These are phyloP conservation scores for Penicillium lagena DNA, from an alignment of 495 filamentous ascomycete species.

Conservation along the genomic window DNA sequence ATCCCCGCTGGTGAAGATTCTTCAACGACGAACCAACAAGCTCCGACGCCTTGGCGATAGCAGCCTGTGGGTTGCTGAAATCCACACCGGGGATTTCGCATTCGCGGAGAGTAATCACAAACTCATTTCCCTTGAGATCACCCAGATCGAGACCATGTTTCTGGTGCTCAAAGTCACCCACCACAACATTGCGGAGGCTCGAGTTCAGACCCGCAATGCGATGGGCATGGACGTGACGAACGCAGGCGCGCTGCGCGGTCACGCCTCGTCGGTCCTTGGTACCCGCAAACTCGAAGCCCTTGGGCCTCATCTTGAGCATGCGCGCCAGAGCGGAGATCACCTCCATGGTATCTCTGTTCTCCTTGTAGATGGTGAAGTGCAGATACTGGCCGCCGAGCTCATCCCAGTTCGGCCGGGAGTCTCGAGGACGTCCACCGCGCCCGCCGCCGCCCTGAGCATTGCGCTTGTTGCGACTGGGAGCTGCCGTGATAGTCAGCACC, in stretches of 20 bases:
- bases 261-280: conserved; percentile 91
- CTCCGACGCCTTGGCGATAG: conserved; percentile 35
- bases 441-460: conserved; percentile 22
- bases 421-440: conserved; percentile 14
- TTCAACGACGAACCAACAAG: conserved; percentile 50
- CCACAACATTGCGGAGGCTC: conserved; percentile 52
- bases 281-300: conserved; percentile 76
- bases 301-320: conserved; percentile 58
- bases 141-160: conserved; percentile 68
- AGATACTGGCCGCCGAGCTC: conserved; percentile 72
- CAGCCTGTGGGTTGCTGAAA: conserved; percentile 28
- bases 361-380: conserved; percentile 93
- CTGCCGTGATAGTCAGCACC: conserved; percentile 52
- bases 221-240: conserved; percentile 56
- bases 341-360: conserved; percentile 98
- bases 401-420: conserved; percentile 44
- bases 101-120: conserved; percentile 81
- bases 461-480: conserved; percentile 34
- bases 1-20: conserved; percentile 58
- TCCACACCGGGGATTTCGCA: conserved; percentile 56
- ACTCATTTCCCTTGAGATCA: conserved; percentile 82
- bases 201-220: conserved; percentile 57
- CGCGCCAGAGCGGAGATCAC: conserved; percentile 66
- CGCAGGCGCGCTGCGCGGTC: conserved; percentile 78
- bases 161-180: conserved; percentile 74